Evolutionary conservation across 306 rosid species (phyloP), one percentile per base, ranked within the genome.

Genomic region (Aeschynomene evenia): DNA sequence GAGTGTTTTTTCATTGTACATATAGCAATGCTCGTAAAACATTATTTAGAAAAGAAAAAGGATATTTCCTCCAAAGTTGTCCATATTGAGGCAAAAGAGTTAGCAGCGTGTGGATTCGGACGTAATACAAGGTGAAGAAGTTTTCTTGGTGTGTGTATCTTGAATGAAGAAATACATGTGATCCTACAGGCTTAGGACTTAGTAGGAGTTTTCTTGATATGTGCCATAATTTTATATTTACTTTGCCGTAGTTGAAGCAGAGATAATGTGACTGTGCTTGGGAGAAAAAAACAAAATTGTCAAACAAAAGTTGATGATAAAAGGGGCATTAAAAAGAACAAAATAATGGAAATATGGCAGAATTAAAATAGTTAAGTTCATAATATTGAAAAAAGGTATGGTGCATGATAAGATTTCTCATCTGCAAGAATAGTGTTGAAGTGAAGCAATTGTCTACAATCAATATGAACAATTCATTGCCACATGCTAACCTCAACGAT

Each of bases 71-170:
- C 23, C 31, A 11, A 54, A 69, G 18, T 72, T 63, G 26, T 39
- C 63, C 73, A 19, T 69, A 39, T 15, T 12, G 71, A 77, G 67
- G 71, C 58, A 69, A n/a, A n/a, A n/a, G 70, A 28, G 59, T 66
- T 70, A 73, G 49, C 77, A 57, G 71, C 45, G 12, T 69, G 34
- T 24, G 77, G 71, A 73, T 69, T 68, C 22, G 56, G 45, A 72
- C 37, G 68, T 37, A 57, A 66, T 63, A 4, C n/a, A 26, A 24
- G 72, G 14, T 10, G 58, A 36, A 42, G 64, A n/a, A 48, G 52
- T 71, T 53, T 62, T 37, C 57, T 13, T 64, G 68, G 12, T 65
- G 61, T 65, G 61, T 71, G 72, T 65, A 66, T 52, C 65, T 51
- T 57, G 65, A 49, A 51, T 48, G 68, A 59, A 52, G 55, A n/a